Evolutionary conservation across 2,329 filamentous ascomycete species (phyloP).

Genomic region (Thielaviopsis populi): DNA sequence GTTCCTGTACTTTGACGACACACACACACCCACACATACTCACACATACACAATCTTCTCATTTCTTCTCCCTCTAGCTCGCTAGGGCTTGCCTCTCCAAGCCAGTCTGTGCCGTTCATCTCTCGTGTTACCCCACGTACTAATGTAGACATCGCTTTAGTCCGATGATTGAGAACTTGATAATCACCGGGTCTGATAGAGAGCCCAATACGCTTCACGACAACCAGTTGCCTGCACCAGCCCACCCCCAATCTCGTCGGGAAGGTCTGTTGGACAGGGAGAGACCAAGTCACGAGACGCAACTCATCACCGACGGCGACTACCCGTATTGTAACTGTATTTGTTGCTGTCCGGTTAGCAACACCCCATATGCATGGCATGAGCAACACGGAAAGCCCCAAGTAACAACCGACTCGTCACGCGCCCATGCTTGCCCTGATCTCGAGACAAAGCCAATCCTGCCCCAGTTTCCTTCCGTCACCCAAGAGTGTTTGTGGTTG

Average conservation of each 20-base stretch:
- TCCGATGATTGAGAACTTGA: conserved; percentile 43
- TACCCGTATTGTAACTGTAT: neutral
- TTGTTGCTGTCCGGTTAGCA: neutral
- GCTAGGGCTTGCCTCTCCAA: neutral
- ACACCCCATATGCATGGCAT: neutral
- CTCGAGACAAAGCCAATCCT: neutral
- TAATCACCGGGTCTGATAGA: conserved; percentile 45
- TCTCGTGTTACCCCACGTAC: neutral
- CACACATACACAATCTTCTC: no score
- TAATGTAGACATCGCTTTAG: conserved; percentile 50
- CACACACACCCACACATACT: neutral
- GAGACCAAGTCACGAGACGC: neutral
- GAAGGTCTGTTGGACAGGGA: neutral
- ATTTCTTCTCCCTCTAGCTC: neutral
- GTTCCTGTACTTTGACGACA: neutral
- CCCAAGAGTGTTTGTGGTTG: neutral
- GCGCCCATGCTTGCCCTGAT: neutral
- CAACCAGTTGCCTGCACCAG: neutral
- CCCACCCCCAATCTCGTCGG: neutral
- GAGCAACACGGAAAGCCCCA: neutral
- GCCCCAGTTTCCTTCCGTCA: neutral
- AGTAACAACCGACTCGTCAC: neutral
- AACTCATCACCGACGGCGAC: neutral
- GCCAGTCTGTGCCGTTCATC: neutral
- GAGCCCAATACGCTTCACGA: conserved; percentile 8